phyloP scores from a whole-genome alignment of 129 eudicot genomes.

The Saposhnikovia divaricata region DNA sequence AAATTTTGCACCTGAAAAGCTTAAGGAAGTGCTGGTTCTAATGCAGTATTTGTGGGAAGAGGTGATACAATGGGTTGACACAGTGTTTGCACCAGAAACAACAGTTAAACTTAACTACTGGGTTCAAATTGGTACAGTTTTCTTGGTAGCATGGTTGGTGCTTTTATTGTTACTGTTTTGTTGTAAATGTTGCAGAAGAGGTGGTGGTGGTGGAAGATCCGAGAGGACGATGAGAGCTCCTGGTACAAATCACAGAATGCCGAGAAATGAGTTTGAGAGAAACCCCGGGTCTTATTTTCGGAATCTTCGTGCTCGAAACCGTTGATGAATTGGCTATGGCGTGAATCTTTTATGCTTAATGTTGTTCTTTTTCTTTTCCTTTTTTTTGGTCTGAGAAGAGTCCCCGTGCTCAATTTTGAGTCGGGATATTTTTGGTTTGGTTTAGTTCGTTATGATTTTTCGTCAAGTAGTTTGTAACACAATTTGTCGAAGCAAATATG shows the following conservation, averaged over 20 bases:
- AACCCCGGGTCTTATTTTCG: conserved; percentile 18
- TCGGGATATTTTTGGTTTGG: neutral
- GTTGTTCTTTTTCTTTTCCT: neutral
- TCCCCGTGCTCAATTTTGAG: neutral
- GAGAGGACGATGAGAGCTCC: conserved; percentile 29
- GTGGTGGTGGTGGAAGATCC: neutral
- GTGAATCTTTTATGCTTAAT: neutral
- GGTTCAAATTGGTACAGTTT: conserved; percentile 26
- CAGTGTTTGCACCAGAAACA: conserved; percentile 41
- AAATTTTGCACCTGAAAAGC: conserved; percentile 31
- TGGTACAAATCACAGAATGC: conserved; percentile 12
- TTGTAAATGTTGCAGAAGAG: conserved; percentile 24
- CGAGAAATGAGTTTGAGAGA: conserved; percentile 17
- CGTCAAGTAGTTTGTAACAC: neutral
- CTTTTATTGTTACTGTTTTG: conserved; percentile 22
- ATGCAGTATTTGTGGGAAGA: conserved; percentile 8
- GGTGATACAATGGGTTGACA: conserved; percentile 22
- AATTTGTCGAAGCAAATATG: neutral
- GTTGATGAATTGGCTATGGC: neutral
- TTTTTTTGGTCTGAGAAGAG: neutral
- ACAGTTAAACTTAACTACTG: conserved; percentile 30
- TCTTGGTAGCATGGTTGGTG: conserved; percentile 21
- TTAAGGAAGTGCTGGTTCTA: conserved; percentile 11
- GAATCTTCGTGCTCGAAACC: conserved; percentile 1
- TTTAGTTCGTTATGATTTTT: neutral